These are phyloP conservation scores for Phytopythium aichiense DNA, from an alignment of 352 stramenopile species.

Conservation along the genomic window DNA sequence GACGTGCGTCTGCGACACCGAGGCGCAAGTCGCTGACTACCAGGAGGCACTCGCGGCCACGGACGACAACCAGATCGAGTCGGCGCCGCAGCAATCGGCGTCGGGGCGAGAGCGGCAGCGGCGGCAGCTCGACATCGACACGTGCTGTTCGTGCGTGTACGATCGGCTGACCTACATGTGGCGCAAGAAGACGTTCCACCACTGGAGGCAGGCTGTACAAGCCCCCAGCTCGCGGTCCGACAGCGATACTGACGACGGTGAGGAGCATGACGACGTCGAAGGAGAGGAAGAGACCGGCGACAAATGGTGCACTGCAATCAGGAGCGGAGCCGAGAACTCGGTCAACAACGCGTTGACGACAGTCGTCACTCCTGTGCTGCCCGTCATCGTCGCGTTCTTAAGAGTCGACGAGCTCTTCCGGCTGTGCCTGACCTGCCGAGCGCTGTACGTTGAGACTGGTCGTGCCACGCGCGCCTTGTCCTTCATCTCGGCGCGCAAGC, in stretches of 20 bases:
- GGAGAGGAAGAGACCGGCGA: background rate
- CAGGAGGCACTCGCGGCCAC: slow-evolving; percentile 15
- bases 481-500: slow-evolving; percentile 50
- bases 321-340: background rate
- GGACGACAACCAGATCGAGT: background rate
- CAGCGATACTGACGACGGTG: background rate
- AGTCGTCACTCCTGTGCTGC: slow-evolving; percentile 33
- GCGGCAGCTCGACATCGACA: slow-evolving; percentile 20
- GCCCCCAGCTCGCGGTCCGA: background rate
- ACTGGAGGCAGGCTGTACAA: slow-evolving; percentile 50
- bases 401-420: slow-evolving; percentile 51
- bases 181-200: slow-evolving; percentile 76
- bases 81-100: background rate
- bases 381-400: slow-evolving; percentile 40
- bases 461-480: slow-evolving; percentile 32
- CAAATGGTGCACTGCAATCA: background rate
- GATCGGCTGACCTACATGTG: slow-evolving; percentile 71
- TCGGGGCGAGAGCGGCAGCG: slow-evolving; percentile 2
- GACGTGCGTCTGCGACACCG: slow-evolving; percentile 48
- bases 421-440: slow-evolving; percentile 40
- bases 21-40: slow-evolving; percentile 30
- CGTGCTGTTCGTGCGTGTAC: slow-evolving; percentile 64
- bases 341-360: background rate
- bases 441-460: slow-evolving; percentile 39
- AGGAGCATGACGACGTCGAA: background rate